Percentiles rank a stretch among this genome's conserved stretches.
These are phyloP conservation scores for Tetrapisispora pingtungensis DNA, from an alignment of 805 yeast genomes.

Conservation along the genomic window DNA sequence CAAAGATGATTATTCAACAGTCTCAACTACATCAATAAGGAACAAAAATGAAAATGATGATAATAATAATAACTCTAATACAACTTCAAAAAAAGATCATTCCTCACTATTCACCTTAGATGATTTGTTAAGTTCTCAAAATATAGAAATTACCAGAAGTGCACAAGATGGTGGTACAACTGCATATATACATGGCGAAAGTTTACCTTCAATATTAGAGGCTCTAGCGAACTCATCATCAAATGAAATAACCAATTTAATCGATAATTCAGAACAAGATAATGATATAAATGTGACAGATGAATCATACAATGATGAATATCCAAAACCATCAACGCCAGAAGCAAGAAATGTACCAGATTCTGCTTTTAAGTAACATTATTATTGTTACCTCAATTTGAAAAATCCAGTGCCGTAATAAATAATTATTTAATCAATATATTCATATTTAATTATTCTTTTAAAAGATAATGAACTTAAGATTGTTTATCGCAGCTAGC, in stretches of 20 bases:
- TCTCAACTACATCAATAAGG: neutral
- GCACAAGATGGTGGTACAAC: constrained; percentile 33
- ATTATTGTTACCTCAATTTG: too few species aligned
- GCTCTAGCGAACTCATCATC: constrained; percentile 32
- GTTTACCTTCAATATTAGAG: constrained; percentile 55
- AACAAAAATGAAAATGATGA: constrained; percentile 24
- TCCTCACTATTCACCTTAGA: constrained; percentile 18
- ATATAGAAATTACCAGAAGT: constrained; percentile 17
- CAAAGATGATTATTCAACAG: too few species aligned
- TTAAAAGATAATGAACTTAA: too few species aligned
- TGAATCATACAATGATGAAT: neutral
- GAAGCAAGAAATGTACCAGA: constrained; percentile 1
- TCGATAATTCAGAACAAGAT: constrained; percentile 24
- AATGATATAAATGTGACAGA: constrained; percentile 17
- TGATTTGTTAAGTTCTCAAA: constrained; percentile 23
- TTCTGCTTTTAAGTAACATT: neutral
- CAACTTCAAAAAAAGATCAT: neutral
- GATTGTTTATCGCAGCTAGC: too few species aligned
- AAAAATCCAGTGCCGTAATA: too few species aligned
- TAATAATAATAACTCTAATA: constrained; percentile 3
- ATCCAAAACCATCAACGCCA: neutral
- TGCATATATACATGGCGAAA: constrained; percentile 52
- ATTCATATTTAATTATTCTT: too few species aligned
- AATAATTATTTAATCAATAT: too few species aligned
- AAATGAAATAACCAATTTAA: constrained; percentile 12